phyloP scores from a whole-genome alignment of 257 asterid species.

The Nicotiana benthamiana region DNA sequence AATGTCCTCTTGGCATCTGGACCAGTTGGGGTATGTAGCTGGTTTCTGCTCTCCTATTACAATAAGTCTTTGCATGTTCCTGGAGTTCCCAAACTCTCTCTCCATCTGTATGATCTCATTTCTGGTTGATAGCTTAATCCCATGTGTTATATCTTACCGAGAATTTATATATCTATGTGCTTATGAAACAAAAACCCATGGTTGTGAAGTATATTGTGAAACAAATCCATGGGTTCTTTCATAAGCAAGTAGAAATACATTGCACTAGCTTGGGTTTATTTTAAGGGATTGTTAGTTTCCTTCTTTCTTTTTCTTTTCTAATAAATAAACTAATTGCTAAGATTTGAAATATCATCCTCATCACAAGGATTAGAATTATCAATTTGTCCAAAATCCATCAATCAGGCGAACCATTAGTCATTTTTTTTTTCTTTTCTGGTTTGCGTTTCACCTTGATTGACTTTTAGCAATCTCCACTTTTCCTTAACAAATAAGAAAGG shows the following conservation, averaged over 20 bases:
- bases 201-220: background rate
- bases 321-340: background rate
- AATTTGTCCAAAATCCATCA: too few species aligned
- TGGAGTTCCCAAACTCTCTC: background rate
- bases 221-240: background rate
- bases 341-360: background rate
- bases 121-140: background rate
- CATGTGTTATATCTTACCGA: background rate
- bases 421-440: background rate
- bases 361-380: background rate
- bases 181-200: background rate
- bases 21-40: slow-evolving; percentile 86
- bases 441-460: background rate
- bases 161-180: background rate
- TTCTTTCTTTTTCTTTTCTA: background rate
- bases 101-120: background rate
- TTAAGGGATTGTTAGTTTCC: background rate
- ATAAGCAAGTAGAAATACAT: background rate
- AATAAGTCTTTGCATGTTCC: background rate
- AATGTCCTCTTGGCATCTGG: slow-evolving; percentile 88
- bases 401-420: background rate
- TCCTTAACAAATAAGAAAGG: background rate
- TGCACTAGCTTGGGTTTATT: background rate
- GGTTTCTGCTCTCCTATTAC: slow-evolving; percentile 5
- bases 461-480: background rate